These are phyloP conservation scores for Bullera alba DNA, from an alignment of 768 basidiomycete genomes.

Conservation along the genomic window DNA sequence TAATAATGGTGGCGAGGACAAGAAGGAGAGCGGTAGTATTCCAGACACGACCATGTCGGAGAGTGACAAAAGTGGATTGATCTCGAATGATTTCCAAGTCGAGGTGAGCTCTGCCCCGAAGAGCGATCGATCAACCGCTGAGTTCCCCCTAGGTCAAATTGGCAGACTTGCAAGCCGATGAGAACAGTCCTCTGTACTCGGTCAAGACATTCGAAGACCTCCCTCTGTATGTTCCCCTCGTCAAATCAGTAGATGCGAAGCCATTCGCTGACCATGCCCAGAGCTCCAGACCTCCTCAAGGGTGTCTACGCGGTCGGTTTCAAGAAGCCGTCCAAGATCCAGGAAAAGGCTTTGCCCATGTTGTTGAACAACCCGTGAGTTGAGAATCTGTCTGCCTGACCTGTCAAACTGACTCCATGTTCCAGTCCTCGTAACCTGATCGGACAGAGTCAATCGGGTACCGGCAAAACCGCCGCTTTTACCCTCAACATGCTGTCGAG, in stretches of 20 bases:
- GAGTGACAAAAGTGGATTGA: constrained; percentile 21
- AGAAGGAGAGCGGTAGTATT: background rate
- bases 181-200: constrained; percentile 90
- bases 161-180: constrained; percentile 90
- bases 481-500: constrained; percentile 94
- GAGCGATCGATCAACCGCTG: background rate
- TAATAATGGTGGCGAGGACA: too few species aligned
- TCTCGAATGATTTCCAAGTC: constrained; percentile 33
- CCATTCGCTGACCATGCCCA: constrained; percentile 39
- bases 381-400: background rate
- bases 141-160: constrained; percentile 62
- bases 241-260: constrained; percentile 1
- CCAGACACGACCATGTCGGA: constrained; percentile 5
- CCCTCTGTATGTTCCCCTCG: constrained; percentile 62
- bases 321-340: constrained; percentile 96
- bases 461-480: constrained; percentile 98
- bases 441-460: constrained; percentile 97
- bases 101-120: constrained; percentile 17
- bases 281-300: constrained; percentile 79
- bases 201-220: constrained; percentile 92
- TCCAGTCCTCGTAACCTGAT: constrained; percentile 94
- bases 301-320: constrained; percentile 93
- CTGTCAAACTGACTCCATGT: background rate
- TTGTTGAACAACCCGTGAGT: constrained; percentile 81
- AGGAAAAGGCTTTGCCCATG: constrained; percentile 89